Conservation (phyloP, 345 rosid species). For the Salix viminalis region DNA sequence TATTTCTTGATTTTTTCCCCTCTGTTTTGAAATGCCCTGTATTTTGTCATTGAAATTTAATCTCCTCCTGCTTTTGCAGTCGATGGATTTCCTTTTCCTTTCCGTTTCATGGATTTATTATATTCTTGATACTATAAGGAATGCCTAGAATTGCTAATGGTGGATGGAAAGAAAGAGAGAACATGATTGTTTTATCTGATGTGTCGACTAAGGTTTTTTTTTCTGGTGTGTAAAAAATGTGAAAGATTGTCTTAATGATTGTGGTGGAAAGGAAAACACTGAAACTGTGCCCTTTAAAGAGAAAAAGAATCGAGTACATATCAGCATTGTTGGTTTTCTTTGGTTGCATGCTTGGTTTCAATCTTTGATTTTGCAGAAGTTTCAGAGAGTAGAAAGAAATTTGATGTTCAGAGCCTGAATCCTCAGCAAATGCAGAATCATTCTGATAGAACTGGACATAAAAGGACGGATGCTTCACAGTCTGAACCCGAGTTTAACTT, state of each 20-base stretch:
- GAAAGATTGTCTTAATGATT: not conserved
- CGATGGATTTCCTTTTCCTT: too few species aligned
- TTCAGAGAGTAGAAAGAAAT: conserved; percentile 15
- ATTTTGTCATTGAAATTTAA: not conserved
- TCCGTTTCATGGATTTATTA: not conserved
- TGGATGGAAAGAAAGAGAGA: not conserved
- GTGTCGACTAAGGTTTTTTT: not conserved
- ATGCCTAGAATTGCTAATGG: not conserved
- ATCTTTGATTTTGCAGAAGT: not conserved
- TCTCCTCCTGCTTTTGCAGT: not conserved
- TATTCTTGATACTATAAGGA: not conserved
- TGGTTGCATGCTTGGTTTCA: not conserved
- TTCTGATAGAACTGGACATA: not conserved
- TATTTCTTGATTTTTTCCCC: not conserved
- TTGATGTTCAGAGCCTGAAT: conserved; percentile 11
- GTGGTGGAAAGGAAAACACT: not conserved
- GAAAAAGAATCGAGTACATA: not conserved
- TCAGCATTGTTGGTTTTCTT: not conserved
- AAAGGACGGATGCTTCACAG: not conserved
- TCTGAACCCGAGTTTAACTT: conserved; percentile 18
- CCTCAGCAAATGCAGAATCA: not conserved
- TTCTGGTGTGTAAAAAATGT: not conserved
- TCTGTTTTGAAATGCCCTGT: not conserved
- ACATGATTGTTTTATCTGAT: not conserved
- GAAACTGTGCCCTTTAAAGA: not conserved